phyloP scores from a whole-genome alignment of 208 protist genomes.

The Leishmania braziliensis region DNA sequence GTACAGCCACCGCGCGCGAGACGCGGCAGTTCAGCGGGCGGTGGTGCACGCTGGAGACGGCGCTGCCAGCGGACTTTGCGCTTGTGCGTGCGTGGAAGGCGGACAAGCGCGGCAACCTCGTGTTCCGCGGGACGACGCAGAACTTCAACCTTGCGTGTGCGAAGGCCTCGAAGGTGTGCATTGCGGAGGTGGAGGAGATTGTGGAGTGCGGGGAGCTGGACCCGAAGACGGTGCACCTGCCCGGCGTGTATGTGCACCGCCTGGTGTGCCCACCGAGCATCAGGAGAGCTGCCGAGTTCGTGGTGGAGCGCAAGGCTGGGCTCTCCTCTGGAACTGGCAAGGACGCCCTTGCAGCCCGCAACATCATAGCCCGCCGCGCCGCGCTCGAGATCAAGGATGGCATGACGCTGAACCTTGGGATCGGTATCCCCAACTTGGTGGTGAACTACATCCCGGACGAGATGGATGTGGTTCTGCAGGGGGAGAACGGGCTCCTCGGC shows the following conservation, averaged over 20 bases:
- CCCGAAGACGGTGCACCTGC: conserved; percentile 88
- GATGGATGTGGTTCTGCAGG: conserved; percentile 82
- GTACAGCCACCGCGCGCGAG: conserved; percentile 60
- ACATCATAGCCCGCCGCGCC: conserved; percentile 85
- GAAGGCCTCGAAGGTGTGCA: conserved; percentile 83
- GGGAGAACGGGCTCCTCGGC: conserved; percentile 87
- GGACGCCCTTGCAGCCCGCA: conserved; percentile 8
- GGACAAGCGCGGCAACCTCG: conserved; percentile 68
- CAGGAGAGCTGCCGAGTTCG: conserved; percentile 13
- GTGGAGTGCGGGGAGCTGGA: conserved; percentile 85
- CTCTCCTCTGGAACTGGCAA: conserved; percentile 7
- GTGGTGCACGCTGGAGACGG: conserved; percentile 88
- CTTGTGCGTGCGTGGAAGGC: conserved; percentile 94
- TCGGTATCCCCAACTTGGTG: conserved; percentile 94
- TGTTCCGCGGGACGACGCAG: conserved; percentile 82
- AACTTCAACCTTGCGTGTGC: conserved; percentile 94
- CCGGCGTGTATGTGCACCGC: conserved; percentile 91
- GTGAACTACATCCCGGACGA: conserved; percentile 76
- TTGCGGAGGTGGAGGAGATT: conserved; percentile 95
- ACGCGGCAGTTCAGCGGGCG: conserved; percentile 75
- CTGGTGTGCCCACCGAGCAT: conserved; percentile 46
- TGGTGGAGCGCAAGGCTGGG: conserved; percentile 11
- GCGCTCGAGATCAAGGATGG: conserved; percentile 93
- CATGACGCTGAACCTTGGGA: conserved; percentile 95
- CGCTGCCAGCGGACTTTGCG: conserved; percentile 89